Base-by-base conservation (phyloP, 2,329 filamentous ascomycete species). In the Phialocephala subalpina region DNA sequence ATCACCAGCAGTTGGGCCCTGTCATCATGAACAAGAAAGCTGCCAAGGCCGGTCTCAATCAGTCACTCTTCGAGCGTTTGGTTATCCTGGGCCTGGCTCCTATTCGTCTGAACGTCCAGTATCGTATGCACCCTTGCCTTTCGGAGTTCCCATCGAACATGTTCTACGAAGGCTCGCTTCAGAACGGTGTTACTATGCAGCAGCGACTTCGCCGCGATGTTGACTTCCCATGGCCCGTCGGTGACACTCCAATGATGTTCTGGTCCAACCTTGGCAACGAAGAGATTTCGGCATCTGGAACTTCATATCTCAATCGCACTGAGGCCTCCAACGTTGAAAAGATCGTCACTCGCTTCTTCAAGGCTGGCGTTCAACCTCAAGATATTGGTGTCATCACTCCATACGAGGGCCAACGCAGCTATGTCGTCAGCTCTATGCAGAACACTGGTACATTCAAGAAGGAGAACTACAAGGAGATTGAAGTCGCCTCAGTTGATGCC, bases 11-110 rank as follows among this genome's bases (percentile, higher is more conserved):
- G 78, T 88, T 99, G 70, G 96, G 96, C 0, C 96, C 96, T 1
- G 96, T 99, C 74, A 98, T 99, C 77, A 99, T 99, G 95, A 99
- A 99, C 86, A 99, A 99, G 86, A 98, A 98, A 81, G 96, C 96
- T 16, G 96, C 96, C 68, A 98, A 98, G 81, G 96, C 96, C 63
- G 96, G 96, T 67, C 85, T 99, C 18, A 97, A 98, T 80, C 96
- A 98, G 79, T 98, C 95, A n/a, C 85, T 99, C 11, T 99, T 99
- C 76, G 96, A 99, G 82, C 93, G 96, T 74, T 86, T 99, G 59
- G 94, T 98, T 73, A 93, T 95, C 74, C 86, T 98, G n/a, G 91
- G 92, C 53, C 91, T 94, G 74, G 90, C 91, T 45, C 96, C 96
- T 8, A 97, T 97, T 72, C 92, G 95, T 61, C 86, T 99, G 62